Evolutionary conservation across 2,329 filamentous ascomycete genomes (phyloP).

Genomic region (Pyrenophora seminiperda): DNA sequence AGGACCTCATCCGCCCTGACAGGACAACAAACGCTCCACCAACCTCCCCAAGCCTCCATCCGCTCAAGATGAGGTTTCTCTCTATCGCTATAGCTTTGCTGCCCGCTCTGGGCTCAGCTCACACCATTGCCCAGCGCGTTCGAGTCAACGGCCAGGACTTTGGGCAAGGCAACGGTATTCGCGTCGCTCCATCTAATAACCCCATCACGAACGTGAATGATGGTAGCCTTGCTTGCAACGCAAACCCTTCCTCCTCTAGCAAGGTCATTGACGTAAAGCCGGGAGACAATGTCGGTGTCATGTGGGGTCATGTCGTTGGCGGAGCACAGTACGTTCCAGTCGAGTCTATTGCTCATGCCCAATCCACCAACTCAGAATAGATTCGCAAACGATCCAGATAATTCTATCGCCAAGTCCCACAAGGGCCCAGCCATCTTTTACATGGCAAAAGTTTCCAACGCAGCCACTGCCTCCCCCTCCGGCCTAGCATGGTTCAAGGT

Average conservation of each 20-base stretch:
- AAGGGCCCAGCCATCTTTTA: slow-evolving; percentile 53
- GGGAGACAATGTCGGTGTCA: slow-evolving; percentile 59
- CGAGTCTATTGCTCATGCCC: no score
- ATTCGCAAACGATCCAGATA: slow-evolving; percentile 51
- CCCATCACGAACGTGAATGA: slow-evolving; percentile 58
- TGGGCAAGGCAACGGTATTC: slow-evolving; percentile 57
- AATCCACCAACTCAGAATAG: not conserved
- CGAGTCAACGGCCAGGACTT: slow-evolving; percentile 50
- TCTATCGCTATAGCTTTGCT: slow-evolving; percentile 32
- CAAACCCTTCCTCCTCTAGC: slow-evolving; percentile 41
- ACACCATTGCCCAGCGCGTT: slow-evolving; percentile 55
- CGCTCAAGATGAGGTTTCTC: slow-evolving; percentile 38
- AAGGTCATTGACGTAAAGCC: slow-evolving; percentile 57
- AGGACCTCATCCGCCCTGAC: slow-evolving; percentile 4
- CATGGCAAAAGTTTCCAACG: slow-evolving; percentile 51
- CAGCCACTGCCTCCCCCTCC: slow-evolving; percentile 45
- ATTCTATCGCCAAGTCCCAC: slow-evolving; percentile 57
- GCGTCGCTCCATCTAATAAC: slow-evolving; percentile 57
- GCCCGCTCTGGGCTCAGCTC: slow-evolving; percentile 45
- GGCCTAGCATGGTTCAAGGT: slow-evolving; percentile 53
- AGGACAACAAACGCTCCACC: not conserved
- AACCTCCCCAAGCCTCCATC: not conserved
- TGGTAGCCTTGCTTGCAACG: slow-evolving; percentile 56
- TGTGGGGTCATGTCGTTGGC: slow-evolving; percentile 61
- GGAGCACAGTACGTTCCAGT: slow-evolving; percentile 50